Evolutionary conservation across 2,329 filamentous ascomycete genomes (phyloP), one percentile per base, ranked within the genome.

Genomic region (Colletotrichum gloeosporioides): DNA sequence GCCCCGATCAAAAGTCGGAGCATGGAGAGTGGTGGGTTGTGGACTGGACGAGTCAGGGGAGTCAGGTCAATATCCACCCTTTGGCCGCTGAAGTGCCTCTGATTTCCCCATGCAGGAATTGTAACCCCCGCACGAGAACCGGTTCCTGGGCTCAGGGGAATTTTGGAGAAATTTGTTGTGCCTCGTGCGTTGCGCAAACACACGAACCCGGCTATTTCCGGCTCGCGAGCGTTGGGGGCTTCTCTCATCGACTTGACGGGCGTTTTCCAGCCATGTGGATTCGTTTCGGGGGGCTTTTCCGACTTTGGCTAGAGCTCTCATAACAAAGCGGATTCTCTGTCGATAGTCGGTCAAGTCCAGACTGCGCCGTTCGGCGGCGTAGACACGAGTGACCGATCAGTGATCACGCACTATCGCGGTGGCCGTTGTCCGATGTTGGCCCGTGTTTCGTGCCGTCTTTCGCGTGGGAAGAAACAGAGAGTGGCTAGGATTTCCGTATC

Each of bases 21-120:
- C 39, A 69, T 59, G 34, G 31, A 65, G 59, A 65, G 63, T 73
- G 71, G 65, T 34, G 62, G 62, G 34, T 64, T 64, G 32, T 68
- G 57, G 57, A n/a, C n/a, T 13, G 25, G 39, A 25, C 70, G 69
- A 73, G 69, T 73, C 63, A 73, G 44, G 64, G 22, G 27, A 6
- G 25, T 34, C 39, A 68, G 25, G 39, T n/a, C 32, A 65, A 71
- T 53, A 75, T 62, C 70, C 64, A 65, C 73, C 22, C 10, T 44
- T 64, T 59, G 18, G 34, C 64, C 64, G 44, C 29, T 18, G 39
- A 69, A 69, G 59, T 73, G 70, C 70, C 70, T 76, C 22, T 53
- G 59, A 18, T 31, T 76, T 71, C 72, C 68, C 49, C 31, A 66
- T 75, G 8, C 16, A 65, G 72, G 68, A 71, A 53, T 53, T 15